Conservation (phyloP, 2,329 filamentous ascomycete species). For the Ophiostoma perfectum region DNA sequence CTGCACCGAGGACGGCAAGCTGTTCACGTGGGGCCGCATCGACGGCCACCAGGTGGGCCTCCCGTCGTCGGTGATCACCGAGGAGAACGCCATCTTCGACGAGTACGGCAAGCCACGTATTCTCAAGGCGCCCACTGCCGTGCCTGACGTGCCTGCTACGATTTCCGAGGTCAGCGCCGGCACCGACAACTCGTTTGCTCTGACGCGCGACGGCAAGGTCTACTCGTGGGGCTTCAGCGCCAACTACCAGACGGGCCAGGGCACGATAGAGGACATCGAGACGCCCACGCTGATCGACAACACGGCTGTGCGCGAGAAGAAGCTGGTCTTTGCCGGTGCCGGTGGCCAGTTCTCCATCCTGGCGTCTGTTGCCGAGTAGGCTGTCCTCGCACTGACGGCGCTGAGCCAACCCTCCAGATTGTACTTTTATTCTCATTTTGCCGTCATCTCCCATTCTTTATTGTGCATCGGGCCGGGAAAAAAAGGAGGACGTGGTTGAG, state of each 20-base stretch:
- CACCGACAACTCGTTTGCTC: constrained; percentile 67
- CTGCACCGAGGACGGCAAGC: constrained; percentile 50
- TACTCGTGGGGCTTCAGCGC: constrained; percentile 77
- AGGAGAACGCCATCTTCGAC: constrained; percentile 59
- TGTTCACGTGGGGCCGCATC: constrained; percentile 56
- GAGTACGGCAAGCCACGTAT: constrained; percentile 63
- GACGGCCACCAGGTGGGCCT: constrained; percentile 51
- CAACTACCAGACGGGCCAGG: constrained; percentile 75
- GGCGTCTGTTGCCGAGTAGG: constrained; percentile 35
- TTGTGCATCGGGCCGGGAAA: background rate
- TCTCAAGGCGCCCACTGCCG: constrained; percentile 57
- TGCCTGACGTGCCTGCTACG: constrained; percentile 52
- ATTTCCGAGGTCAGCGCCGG: constrained; percentile 56
- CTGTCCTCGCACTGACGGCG: background rate
- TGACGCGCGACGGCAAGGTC: constrained; percentile 63
- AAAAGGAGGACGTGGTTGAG: background rate
- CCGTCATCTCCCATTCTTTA: background rate
- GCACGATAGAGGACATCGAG: constrained; percentile 71
- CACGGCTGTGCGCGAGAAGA: constrained; percentile 68
- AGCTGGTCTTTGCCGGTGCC: constrained; percentile 72
- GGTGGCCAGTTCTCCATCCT: constrained; percentile 77
- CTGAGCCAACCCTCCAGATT: background rate
- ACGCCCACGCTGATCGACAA: constrained; percentile 78
- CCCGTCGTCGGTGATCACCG: constrained; percentile 49
- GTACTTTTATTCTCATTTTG: background rate